Conservation (phyloP, 345 rosid genomes). For the Arabis hirsuta region DNA sequence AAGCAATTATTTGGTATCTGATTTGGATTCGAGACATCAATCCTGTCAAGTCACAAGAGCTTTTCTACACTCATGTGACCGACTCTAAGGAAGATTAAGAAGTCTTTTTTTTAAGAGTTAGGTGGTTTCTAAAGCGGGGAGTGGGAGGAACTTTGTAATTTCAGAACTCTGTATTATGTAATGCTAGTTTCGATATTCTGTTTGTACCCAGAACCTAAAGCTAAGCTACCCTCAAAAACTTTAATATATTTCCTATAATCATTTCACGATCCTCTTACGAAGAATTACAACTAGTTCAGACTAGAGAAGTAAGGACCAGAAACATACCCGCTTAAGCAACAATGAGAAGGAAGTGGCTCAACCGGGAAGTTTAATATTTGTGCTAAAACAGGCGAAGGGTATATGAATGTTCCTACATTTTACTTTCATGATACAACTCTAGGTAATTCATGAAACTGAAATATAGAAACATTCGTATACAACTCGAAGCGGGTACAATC, state of each 20-base stretch:
- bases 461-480: not conserved
- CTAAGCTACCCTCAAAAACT: not conserved
- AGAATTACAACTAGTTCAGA: not conserved
- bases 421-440: not conserved
- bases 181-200: not conserved
- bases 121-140: not conserved
- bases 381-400: not conserved
- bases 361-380: not conserved
- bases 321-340: slow-evolving; percentile 29
- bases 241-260: not conserved
- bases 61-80: slow-evolving; percentile 1
- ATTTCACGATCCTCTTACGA: not conserved
- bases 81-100: not conserved
- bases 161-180: not conserved
- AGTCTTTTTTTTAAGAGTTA: not conserved
- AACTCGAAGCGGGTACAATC: slow-evolving; percentile 5
- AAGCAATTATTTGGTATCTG: slow-evolving; percentile 3
- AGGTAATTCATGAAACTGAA: not conserved
- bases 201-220: not conserved
- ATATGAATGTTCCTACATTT: too few relatives aligned
- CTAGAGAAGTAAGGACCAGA: slow-evolving; percentile 1
- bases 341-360: slow-evolving; percentile 15
- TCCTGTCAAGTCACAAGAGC: slow-evolving; percentile 23
- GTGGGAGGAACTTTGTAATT: not conserved
- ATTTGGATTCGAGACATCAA: slow-evolving; percentile 19